Evolutionary conservation across 2,329 filamentous ascomycete genomes (phyloP).

Genomic region (Cladophialophora yegresii): DNA sequence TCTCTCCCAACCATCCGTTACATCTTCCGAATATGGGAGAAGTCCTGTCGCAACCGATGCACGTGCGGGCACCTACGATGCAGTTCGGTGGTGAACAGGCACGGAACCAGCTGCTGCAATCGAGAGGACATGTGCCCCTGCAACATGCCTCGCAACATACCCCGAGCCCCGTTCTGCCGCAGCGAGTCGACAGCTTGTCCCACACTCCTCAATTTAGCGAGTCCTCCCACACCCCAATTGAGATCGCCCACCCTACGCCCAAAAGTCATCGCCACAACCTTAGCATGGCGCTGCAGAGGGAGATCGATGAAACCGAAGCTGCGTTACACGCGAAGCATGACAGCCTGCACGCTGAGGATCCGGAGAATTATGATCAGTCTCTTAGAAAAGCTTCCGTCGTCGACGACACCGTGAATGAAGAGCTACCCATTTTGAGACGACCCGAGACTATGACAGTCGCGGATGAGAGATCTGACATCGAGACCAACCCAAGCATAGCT

Average conservation of each 20-base stretch:
- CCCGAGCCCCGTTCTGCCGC: constrained; percentile 25
- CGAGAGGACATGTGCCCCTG: constrained; percentile 16
- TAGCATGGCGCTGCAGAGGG: constrained; percentile 75
- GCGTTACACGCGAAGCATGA: constrained; percentile 41
- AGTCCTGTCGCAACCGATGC: constrained; percentile 55
- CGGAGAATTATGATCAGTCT: constrained; percentile 34
- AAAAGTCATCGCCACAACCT: constrained; percentile 69
- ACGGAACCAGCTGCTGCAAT: constrained; percentile 12
- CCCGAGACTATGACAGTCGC: constrained; percentile 33
- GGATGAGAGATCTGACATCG: constrained; percentile 52
- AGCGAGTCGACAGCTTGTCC: constrained; percentile 21
- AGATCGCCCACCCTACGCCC: constrained; percentile 63
- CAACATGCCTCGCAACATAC: constrained; percentile 52
- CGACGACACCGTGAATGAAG: constrained; percentile 50
- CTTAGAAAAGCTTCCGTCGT: constrained; percentile 34
- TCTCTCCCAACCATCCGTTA: constrained; percentile 63
- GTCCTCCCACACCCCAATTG: constrained; percentile 42
- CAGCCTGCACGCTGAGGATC: constrained; percentile 33
- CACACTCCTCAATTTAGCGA: constrained; percentile 26
- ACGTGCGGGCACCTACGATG: constrained; percentile 11
- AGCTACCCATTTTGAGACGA: constrained; percentile 38
- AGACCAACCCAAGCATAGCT: constrained; percentile 72
- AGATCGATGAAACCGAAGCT: constrained; percentile 79
- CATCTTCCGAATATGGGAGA: constrained; percentile 47
- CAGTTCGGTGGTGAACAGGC: constrained; percentile 14